Evolutionary conservation across 2,329 filamentous ascomycete genomes (phyloP), one percentile per base, ranked within the genome.

Genomic region (Epichloe gansuensis): DNA sequence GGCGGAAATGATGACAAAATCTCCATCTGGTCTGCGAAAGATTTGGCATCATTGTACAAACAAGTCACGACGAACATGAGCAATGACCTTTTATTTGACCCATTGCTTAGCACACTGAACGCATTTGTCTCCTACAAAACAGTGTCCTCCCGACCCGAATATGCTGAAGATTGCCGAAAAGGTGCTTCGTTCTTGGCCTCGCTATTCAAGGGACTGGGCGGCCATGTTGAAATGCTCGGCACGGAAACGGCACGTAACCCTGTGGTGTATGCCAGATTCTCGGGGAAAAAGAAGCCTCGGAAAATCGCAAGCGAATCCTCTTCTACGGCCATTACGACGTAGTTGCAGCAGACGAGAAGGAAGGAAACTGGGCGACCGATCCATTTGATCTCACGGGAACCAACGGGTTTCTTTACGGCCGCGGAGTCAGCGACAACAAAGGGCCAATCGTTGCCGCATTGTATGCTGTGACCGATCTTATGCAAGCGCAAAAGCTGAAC

Each of bases 271-370:
- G 93, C 93, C 42, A 86, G 85, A 55, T 98, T 98, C 65, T 80
- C 81, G 45, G 90, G 86, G 4, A 93, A 83, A 67, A 81, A 77
- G 76, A 81, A 11, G 79, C 82, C 1, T 72, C 80, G 0, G 76
- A 79, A 28, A 74, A 80, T 28, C 80, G 88, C 17, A 95, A 93
- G 70, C 90, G 88, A 34, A 88, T 97, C 8, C 72, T 98, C 0
- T 98, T 98, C 66, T 98, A 98, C 63, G 93, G 94, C 0, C 93
- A 98, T 66, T 98, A 98, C 72, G 93, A 98, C 64, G 91, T 98
- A 2, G 93, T 98, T 3, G 81, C 90, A 1, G 93, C 93, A 0
- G 89, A 95, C 59, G 83, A 85, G 39, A 86, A 86, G 57, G 82
- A 85, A 53, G 80, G 81, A 39, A 91, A 88, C 59, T 98, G 93